These are phyloP conservation scores for Kluyveromyces marxianus DNA, from an alignment of 1,139 yeast species.

Conservation along the genomic window DNA sequence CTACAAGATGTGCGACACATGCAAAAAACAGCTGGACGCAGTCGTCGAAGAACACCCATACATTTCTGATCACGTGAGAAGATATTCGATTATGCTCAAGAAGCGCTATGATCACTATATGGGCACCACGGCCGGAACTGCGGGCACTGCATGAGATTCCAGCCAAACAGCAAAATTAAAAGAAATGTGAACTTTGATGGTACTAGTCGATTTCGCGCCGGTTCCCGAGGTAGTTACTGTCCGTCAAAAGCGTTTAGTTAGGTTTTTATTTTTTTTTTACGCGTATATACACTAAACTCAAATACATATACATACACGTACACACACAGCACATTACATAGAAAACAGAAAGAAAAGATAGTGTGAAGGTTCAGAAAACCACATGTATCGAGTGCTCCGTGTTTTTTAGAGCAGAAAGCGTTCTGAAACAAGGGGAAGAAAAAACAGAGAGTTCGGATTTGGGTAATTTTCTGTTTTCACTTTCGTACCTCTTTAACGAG, in stretches of 20 bases:
- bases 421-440: not conserved
- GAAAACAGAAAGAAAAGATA: too few species aligned
- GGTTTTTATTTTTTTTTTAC: too few species aligned
- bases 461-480: not conserved
- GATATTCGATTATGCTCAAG: slow-evolving; percentile 8
- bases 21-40: slow-evolving; percentile 6
- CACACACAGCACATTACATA: too few species aligned
- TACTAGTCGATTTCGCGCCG: not conserved
- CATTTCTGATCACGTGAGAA: slow-evolving; percentile 7
- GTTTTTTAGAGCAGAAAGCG: not conserved
- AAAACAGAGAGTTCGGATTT: not conserved
- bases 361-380: too few species aligned
- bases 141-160: not conserved
- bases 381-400: too few species aligned
- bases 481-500: too few species aligned
- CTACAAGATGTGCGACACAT: slow-evolving; percentile 1
- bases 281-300: too few species aligned
- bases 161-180: too few species aligned
- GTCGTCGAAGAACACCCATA: slow-evolving; percentile 1
- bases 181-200: too few species aligned
- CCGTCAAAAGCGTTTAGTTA: too few species aligned
- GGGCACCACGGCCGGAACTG: not conserved
- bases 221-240: not conserved
- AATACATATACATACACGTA: too few species aligned
- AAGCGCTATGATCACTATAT: slow-evolving; percentile 1